Percentiles rank a stretch among this genome's conserved stretches.
Evolutionary conservation across 2,329 filamentous ascomycete species (phyloP).

Genomic region (Ophiosphaerella herpotricha): DNA sequence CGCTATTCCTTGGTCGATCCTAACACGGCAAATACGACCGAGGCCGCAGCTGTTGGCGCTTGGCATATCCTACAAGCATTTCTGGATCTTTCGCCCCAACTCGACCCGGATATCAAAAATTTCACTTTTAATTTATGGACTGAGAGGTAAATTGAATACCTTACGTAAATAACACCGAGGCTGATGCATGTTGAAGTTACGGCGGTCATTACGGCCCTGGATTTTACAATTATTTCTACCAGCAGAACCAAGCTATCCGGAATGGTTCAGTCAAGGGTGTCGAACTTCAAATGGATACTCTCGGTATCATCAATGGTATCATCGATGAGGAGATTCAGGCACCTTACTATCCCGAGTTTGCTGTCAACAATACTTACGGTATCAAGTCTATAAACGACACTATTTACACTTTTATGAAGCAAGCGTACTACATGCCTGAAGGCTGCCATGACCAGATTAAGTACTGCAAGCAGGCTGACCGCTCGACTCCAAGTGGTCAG

Average conservation of each 20-base stretch:
- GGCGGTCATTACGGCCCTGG: slow-evolving; percentile 57
- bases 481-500: slow-evolving; percentile 32
- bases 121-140: slow-evolving; percentile 58
- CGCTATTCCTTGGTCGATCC: slow-evolving; percentile 40
- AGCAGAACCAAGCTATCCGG: slow-evolving; percentile 59
- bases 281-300: slow-evolving; percentile 57
- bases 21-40: slow-evolving; percentile 37
- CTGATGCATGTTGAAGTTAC: slow-evolving; percentile 23
- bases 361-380: slow-evolving; percentile 61
- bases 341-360: slow-evolving; percentile 54
- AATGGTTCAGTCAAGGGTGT: slow-evolving; percentile 55
- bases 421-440: slow-evolving; percentile 51
- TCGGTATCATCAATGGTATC: slow-evolving; percentile 61
- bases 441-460: slow-evolving; percentile 59
- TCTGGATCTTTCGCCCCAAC: slow-evolving; percentile 39
- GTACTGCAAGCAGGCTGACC: slow-evolving; percentile 48
- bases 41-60: slow-evolving; percentile 40
- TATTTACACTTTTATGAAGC: slow-evolving; percentile 51
- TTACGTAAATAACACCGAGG: too few species aligned
- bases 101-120: slow-evolving; percentile 57
- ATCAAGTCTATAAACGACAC: slow-evolving; percentile 55
- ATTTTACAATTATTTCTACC: slow-evolving; percentile 62
- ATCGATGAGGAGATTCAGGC: slow-evolving; percentile 57
- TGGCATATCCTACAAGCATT: slow-evolving; percentile 46
- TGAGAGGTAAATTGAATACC: slow-evolving; percentile 36